Percentiles rank a stretch among this genome's conserved stretches.
These are phyloP conservation scores for Amylostereum areolatum DNA, from an alignment of 1,284 basidiomycete genomes.

Conservation along the genomic window DNA sequence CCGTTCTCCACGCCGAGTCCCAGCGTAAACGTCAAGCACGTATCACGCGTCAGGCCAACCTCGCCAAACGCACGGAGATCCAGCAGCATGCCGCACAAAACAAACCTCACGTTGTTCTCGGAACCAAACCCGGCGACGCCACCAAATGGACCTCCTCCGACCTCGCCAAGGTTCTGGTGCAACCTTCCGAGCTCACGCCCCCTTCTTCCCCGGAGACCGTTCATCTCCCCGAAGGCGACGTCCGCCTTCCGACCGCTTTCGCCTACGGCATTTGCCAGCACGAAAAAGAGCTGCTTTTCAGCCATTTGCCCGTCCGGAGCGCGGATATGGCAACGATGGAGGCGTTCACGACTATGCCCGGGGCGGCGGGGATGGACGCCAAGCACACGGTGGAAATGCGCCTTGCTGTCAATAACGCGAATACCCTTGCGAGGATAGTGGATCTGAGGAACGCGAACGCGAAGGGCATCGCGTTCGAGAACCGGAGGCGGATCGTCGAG, in stretches of 20 bases:
- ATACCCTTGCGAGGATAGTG: constrained; percentile 63
- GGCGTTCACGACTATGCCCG: constrained; percentile 12
- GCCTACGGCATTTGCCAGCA: constrained; percentile 57
- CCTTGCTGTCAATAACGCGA: constrained; percentile 38
- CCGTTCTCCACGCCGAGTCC: constrained; percentile 46
- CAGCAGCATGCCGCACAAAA: constrained; percentile 33
- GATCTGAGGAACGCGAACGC: constrained; percentile 88
- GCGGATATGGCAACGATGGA: constrained; percentile 8
- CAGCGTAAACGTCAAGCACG: constrained; percentile 31
- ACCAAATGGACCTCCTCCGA: constrained; percentile 59
- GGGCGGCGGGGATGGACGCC: constrained; percentile 35
- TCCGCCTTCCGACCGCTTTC: constrained; percentile 41
- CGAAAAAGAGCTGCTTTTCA: constrained; percentile 54
- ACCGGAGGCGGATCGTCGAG: constrained; percentile 72
- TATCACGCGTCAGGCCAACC: constrained; percentile 44
- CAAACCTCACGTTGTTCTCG: constrained; percentile 69
- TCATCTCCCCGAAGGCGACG: constrained; percentile 19
- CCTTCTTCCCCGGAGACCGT: constrained; percentile 11
- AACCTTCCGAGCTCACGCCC: constrained; percentile 41
- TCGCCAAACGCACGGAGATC: constrained; percentile 41
- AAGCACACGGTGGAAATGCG: not conserved
- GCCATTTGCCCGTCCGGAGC: constrained; percentile 17
- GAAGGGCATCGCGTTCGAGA: constrained; percentile 80
- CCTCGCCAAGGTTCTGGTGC: constrained; percentile 57
- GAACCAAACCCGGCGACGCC: constrained; percentile 56